phyloP scores from a whole-genome alignment of 2,329 filamentous ascomycete species.

The Phialophora expanda region DNA sequence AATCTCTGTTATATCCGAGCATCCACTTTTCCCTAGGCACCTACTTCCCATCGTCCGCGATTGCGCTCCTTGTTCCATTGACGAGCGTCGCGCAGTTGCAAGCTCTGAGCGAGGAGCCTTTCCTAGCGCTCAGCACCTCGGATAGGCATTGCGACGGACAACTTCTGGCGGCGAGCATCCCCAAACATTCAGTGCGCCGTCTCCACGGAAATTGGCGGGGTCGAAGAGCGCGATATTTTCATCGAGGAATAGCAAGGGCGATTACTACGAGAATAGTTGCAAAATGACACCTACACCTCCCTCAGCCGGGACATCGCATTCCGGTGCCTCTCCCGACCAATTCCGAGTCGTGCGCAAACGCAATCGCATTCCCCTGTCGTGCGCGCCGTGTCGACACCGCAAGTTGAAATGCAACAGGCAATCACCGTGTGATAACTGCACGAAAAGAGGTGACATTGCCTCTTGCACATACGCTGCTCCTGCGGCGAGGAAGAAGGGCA shows the following conservation, averaged over 20 bases:
- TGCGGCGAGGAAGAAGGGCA: slow-evolving; percentile 71
- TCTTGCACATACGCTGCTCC: slow-evolving; percentile 85
- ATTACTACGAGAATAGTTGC: background rate
- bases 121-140: background rate
- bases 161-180: background rate
- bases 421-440: slow-evolving; percentile 91
- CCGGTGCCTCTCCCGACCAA: slow-evolving; percentile 77
- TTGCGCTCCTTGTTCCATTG: background rate
- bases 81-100: slow-evolving; percentile 1
- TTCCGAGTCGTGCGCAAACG: slow-evolving; percentile 89
- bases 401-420: slow-evolving; percentile 95
- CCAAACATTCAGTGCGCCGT: background rate
- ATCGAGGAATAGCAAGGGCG: slow-evolving; percentile 3
- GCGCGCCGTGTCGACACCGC: slow-evolving; percentile 85
- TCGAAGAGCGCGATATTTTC: slow-evolving; percentile 1
- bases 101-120: background rate
- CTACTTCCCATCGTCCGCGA: slow-evolving; percentile 15
- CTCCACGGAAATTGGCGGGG: slow-evolving; percentile 12
- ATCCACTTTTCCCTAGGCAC: slow-evolving; percentile 17
- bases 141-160: slow-evolving; percentile 1
- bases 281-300: slow-evolving; percentile 76
- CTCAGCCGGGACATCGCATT: slow-evolving; percentile 77
- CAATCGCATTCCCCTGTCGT: slow-evolving; percentile 89
- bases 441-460: slow-evolving; percentile 79
- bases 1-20: slow-evolving; percentile 27